Base-by-base conservation (phyloP, 1,139 yeast species). In the Suhomyces ambrosiae region DNA sequence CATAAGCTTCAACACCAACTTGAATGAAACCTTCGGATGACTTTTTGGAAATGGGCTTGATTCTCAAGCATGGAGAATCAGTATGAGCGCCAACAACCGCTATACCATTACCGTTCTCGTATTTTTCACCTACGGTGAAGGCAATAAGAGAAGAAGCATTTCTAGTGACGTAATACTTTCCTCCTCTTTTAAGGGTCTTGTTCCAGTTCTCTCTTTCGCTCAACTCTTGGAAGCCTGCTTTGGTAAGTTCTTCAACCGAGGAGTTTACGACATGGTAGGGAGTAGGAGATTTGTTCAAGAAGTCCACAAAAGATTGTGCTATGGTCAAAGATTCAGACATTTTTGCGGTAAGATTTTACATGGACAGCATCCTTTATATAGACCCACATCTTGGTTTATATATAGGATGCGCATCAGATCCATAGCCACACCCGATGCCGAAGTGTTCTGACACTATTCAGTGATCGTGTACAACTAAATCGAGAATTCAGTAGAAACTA, bases 21-120 rank as follows among this genome's bases (percentile, higher is more conserved):
- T 90, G 97, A 45, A 81, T 75, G 52, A 82, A 92, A 0, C 95
- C 96, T 51, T 86, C 90, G 10, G 74, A 67, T 7, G 71, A 63
- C 53, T 80, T 80, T 53, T 82, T 80, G 19, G 96, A 86, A 30
- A 85, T 71, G n/a, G 98, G 98, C 65, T 92, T 92, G 51, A 92
- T 80, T 53, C 95, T 73, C 48, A 90, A 71, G 35, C 88, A 82
- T n/a, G 98, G 98, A 7, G 96, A 86, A 59, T 92, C 98, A 0
- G 96, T 88, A 56, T 89, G 97, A 4, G 96, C 95, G 19, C 97
- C 98, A 28, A 89, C 82, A 41, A 92, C 82, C 6, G 96, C 80
- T 43, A 90, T 74, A 13, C 95, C 94, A 49, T 84, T 81, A 11
- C 95, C 95, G n/a, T 87, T 82, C 37, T 61, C 54, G 79, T 86